phyloP scores from a whole-genome alignment of 75 land plant species.

The Ceratopteris richardii region DNA sequence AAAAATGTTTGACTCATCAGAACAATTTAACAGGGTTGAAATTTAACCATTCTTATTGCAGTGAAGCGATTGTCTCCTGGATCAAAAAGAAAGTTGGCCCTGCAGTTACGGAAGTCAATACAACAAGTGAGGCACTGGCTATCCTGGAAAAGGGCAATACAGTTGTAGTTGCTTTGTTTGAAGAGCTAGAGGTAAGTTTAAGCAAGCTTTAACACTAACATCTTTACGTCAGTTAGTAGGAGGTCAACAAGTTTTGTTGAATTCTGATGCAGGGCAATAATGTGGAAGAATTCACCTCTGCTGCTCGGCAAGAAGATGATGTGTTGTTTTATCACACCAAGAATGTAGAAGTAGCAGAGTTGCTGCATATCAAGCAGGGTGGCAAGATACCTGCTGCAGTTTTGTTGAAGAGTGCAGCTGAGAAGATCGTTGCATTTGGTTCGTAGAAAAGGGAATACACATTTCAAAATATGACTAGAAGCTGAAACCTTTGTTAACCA shows the following conservation, averaged over 20 bases:
- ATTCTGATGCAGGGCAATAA: conserved; percentile 55
- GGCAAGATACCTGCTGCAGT: conserved; percentile 66
- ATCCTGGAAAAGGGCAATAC: conserved; percentile 38
- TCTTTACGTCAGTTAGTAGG: not conserved
- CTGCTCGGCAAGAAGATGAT: conserved; percentile 80
- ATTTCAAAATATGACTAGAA: not conserved
- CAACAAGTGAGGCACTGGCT: conserved; percentile 58
- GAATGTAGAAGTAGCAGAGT: conserved; percentile 54
- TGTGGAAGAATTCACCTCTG: conserved; percentile 64
- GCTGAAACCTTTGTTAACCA: not conserved
- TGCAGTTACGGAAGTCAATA: conserved; percentile 43
- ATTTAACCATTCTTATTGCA: conserved; percentile 15
- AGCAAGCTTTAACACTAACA: no score
- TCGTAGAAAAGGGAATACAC: no score
- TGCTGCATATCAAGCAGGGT: conserved; percentile 49
- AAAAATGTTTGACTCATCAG: no score
- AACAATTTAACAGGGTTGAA: no score
- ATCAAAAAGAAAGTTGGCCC: conserved; percentile 87
- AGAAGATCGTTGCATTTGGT: conserved; percentile 48
- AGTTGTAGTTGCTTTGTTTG: conserved; percentile 58
- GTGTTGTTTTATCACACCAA: conserved; percentile 65
- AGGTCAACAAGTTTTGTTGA: not conserved
- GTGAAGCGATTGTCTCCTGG: conserved; percentile 87
- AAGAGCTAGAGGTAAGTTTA: conserved; percentile 71
- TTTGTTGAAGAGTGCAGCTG: conserved; percentile 70